Conservation (phyloP, 1,139 yeast species). For the Geotrichum bryndzae region DNA sequence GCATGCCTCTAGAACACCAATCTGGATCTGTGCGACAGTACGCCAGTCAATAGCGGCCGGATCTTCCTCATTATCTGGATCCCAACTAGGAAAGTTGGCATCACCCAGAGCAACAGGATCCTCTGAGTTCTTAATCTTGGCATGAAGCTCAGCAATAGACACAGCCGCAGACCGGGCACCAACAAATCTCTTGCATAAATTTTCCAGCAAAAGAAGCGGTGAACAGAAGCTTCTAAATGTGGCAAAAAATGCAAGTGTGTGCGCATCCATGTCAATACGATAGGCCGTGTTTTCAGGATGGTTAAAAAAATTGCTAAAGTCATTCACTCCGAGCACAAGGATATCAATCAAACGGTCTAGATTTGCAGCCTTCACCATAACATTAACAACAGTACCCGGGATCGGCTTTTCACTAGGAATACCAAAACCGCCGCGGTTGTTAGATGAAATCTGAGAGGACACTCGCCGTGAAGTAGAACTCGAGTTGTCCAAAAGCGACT, state of each 20-base stretch:
- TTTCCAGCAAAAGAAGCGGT: constrained; percentile 45
- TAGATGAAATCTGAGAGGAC: not conserved
- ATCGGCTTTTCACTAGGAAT: not conserved
- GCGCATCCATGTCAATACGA: constrained; percentile 53
- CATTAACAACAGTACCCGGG: constrained; percentile 31
- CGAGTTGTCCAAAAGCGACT: not conserved
- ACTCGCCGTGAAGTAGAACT: not conserved
- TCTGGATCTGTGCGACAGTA: constrained; percentile 63
- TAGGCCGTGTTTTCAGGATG: constrained; percentile 20
- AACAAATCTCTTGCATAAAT: constrained; percentile 46
- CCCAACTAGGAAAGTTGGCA: constrained; percentile 38
- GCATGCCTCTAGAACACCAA: constrained; percentile 75
- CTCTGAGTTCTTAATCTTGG: not conserved
- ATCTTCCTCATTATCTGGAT: constrained; percentile 31
- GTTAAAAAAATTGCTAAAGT: constrained; percentile 46
- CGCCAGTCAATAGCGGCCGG: constrained; percentile 44
- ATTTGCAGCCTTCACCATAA: constrained; percentile 55
- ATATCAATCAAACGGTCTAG: constrained; percentile 56
- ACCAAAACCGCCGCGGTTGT: not conserved
- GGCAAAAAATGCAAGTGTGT: constrained; percentile 58
- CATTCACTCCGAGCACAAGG: constrained; percentile 54
- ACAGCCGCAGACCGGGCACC: constrained; percentile 57
- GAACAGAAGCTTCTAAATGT: constrained; percentile 60
- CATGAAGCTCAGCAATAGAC: constrained; percentile 35
- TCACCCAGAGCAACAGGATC: not conserved